phyloP scores from a whole-genome alignment of 1,284 basidiomycete species.

The Microbotryomycetes sp. region DNA sequence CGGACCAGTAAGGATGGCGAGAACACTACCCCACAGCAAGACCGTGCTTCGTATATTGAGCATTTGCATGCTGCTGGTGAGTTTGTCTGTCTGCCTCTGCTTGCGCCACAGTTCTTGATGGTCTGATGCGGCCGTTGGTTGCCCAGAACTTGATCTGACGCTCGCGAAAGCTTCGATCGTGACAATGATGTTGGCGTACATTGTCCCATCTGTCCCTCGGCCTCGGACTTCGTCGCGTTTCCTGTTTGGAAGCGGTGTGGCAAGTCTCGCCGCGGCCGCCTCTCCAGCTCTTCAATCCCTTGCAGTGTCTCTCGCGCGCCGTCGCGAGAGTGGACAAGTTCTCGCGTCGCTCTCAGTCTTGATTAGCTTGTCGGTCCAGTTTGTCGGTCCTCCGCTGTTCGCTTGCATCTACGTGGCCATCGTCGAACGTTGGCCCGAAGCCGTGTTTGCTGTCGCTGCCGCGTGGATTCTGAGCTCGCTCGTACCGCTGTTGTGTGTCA shows the following conservation, averaged over 20 bases:
- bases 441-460: conserved; percentile 42
- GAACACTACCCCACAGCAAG: too few relatives aligned
- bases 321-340: conserved; percentile 47
- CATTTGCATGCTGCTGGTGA: background rate
- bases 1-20: too few relatives aligned
- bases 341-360: conserved; percentile 67
- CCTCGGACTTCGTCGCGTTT: background rate
- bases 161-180: conserved; percentile 6
- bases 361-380: conserved; percentile 51
- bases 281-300: conserved; percentile 59
- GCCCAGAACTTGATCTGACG: conserved; percentile 21
- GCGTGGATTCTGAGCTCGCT: conserved; percentile 6
- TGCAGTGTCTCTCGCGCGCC: conserved; percentile 54
- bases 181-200: conserved; percentile 15
- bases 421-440: conserved; percentile 51
- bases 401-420: conserved; percentile 55
- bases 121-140: background rate
- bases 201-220: conserved; percentile 12
- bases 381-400: conserved; percentile 54
- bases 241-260: conserved; percentile 41
- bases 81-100: too few relatives aligned
- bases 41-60: too few relatives aligned
- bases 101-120: too few relatives aligned
- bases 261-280: conserved; percentile 53
- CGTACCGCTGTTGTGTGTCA: conserved; percentile 1